phyloP scores from a whole-genome alignment of 345 rosid genomes.

The Triadica sebifera region DNA sequence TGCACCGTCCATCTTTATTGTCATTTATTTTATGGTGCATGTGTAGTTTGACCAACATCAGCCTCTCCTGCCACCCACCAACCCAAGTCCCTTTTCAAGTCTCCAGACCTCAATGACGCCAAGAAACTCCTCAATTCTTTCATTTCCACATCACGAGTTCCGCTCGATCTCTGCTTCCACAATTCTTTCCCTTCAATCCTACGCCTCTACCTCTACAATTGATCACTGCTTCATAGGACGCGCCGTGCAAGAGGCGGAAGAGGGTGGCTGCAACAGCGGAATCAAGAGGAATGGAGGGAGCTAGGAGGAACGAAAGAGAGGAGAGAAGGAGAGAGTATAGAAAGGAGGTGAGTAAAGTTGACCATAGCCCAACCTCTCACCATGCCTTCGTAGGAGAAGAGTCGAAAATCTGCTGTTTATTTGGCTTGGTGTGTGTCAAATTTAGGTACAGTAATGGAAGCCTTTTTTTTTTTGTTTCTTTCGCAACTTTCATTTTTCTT shows the following conservation, averaged over 20 bases:
- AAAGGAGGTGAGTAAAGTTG: constrained; percentile 49
- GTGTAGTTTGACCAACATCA: no score
- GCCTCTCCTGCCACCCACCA: no score
- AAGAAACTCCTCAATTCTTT: constrained; percentile 51
- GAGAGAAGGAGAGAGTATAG: constrained; percentile 40
- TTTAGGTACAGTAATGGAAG: no score
- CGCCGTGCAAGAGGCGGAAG: constrained; percentile 71
- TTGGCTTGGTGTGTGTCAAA: no score
- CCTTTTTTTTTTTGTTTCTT: no score
- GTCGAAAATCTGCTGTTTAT: no score
- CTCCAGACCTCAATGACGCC: constrained; percentile 60
- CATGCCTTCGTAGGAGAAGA: no score
- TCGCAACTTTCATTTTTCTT: no score
- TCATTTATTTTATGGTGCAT: no score
- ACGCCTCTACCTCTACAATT: constrained; percentile 53
- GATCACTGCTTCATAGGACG: constrained; percentile 50
- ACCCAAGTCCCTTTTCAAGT: constrained; percentile 34
- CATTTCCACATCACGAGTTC: constrained; percentile 31
- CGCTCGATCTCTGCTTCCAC: constrained; percentile 48
- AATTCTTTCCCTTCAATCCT: constrained; percentile 82
- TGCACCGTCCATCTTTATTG: no score
- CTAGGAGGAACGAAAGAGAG: constrained; percentile 37
- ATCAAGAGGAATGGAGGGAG: constrained; percentile 37
- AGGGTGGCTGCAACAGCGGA: constrained; percentile 58
- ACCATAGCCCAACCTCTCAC: no score